Evolutionary conservation across 768 basidiomycete genomes (phyloP), one percentile per base, ranked within the genome.

Genomic region (Strobilomyces dryophilus): DNA sequence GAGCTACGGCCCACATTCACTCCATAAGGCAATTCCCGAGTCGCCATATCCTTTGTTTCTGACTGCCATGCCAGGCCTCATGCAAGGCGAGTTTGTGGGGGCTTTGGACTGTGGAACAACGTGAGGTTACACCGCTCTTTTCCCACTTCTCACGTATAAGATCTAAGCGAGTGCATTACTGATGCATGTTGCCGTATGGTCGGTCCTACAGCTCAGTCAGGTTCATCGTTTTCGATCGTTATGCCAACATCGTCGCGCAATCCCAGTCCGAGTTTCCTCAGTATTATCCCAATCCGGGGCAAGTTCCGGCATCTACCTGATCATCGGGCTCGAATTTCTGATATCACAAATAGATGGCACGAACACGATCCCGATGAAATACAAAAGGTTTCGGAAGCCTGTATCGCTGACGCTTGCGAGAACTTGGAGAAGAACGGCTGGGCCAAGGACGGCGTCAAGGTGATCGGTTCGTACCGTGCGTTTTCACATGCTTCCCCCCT

Each of bases 51-150:
- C 20, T 3, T 45, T 55, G 24, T 1, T 40, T 39, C 24, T 4
- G 24, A 44, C 53, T 8, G 34, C 26, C 53, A 75, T 78, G 75
- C 42, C 64, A 15, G 44, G 47, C 42, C 71, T 77, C 47, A 84
- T 80, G 62, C 79, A 81, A 61, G 85, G 84, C 54, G 85, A 93
- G 66, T 93, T 95, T 68, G 85, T 97, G 41, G 94, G 92, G 51
- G 91, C 92, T 46, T 76, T 97, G 54, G 94, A 97, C 71, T 95
- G 94, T 65, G 94, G 94, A 37, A 97, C 94, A 45, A 97, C 94
- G 92, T 94, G 62, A 67, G 89, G 73, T 32, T 47, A 24, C 24
- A 24, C 24, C 24, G 29, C 29, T 35, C 37, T 20, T 52, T n/a
- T n/a, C n/a, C n/a, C n/a, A n/a, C n/a, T n/a, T n/a, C n/a, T n/a